Base-by-base conservation (phyloP, 345 rosid genomes). In the Crucihimalaya himalaica region DNA sequence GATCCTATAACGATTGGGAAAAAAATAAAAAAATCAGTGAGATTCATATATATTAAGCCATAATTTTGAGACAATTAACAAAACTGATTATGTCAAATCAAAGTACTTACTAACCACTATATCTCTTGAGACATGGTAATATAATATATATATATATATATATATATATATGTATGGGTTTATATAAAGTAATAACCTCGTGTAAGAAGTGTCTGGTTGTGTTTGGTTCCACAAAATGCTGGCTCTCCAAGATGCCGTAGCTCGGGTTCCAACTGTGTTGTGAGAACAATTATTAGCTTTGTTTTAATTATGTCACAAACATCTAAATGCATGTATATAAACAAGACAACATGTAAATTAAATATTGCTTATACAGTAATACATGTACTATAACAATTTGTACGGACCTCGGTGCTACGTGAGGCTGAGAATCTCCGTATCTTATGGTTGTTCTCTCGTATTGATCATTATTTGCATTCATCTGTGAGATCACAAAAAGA, bases 201-300 rank as follows among this genome's bases (percentile, higher is more conserved):
- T 73, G 82, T 65, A 85, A 76, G 74, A 83, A 83, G 73, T 84
- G 89, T 79, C 88, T 84, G 39, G 91, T 85, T 79, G 83, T 69
- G 81, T 62, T 83, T 23, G 85, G 90, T 72, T 86, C 93, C 56
- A 58, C 81, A 84, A 74, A 80, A 67, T 83, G 82, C 64, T 82
- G 97, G 73, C 81, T 72, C 75, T 89, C 93, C 50, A 79, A 68
- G 77, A 79, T 75, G 63, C 83, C 84, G 72, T 63, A 74, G 63
- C 80, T 80, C 13, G 81, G 85, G 66, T 82, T 84, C 96, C 99
- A 86, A 82, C 96, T 89, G 86, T 75, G 52, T 59, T 75, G 63
- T 21, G n/a, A 31, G 23, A 27, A 14, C 15, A 28, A 28, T 1
- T 25, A 45, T 47, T 77, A 70, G 66, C 46, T 53, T 53, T 50